Base-by-base conservation (phyloP, 75 land plant species). In the Azolla pinnata region DNA sequence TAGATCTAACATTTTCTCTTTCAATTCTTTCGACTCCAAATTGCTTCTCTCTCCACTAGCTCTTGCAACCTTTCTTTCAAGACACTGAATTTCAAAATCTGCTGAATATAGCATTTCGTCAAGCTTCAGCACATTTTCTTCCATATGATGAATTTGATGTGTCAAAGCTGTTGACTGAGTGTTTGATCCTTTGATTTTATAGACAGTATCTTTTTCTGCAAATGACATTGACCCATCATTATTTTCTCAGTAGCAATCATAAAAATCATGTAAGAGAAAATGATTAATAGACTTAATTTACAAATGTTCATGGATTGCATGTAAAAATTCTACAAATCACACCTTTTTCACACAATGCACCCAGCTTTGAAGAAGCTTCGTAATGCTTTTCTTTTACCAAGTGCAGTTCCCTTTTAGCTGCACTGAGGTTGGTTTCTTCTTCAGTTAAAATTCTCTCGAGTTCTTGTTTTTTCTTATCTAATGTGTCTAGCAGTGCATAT, bases 121-220 rank as follows among this genome's bases (percentile, higher is more conserved):
- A 52, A 68, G 70, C 29, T 55, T 66, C 2, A 67, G 19, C 59
- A 73, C 52, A 14, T 57, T 61, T 27, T 58, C 31, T 47, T 73
- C 75, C 46, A 73, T 60, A 14, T 52, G 56, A 44, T 32, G 40
- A 26, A 73, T 73, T 31, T 67, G 71, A 27, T 60, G 54, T 7
- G 38, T 42, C 32, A 73, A 44, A 2, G 64, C 35, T 49, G 70
- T 67, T 4, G 70, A 56, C 54, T 67, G 64, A 0, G 75, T 53
- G 42, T 73, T 73, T 42, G 71, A 64, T 20, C 75, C 75, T 28
- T 60, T 56, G 25, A 73, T 73, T 33, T 73, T 65, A 66, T 62
- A 34, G 4, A 64, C 23, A 34, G 59, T 72, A 42, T 60, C 57
- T 44, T 47, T 58, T 44, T 71, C 74, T 71, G 54, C 58, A 34